Base-by-base conservation (phyloP, 352 stramenopile species). In the Globisporangium radiosum region DNA sequence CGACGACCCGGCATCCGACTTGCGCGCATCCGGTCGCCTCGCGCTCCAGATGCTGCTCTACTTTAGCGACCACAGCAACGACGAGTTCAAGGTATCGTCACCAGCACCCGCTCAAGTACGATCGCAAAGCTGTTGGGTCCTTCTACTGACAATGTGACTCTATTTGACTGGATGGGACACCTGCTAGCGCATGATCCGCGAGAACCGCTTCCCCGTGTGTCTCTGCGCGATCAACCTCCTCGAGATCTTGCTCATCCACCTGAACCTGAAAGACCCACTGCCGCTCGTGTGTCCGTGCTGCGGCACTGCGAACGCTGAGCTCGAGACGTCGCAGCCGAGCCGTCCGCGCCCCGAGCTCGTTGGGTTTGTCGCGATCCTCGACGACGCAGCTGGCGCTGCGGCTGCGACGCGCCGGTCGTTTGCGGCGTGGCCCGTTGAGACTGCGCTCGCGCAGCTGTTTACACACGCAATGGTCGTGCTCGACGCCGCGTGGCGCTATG, bases 161-260 rank as follows among this genome's bases (percentile, higher is more conserved):
- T 13, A 11, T n/a, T 14, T 6, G 13, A 17, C 43, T 8, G 13
- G 0, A 10, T 47, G 10, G 42, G 10, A 6, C 8, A 10, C 15
- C 10, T 15, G 7, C 43, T n/a, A 88, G 79, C 76, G 79, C 44
- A 84, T 89, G 61, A 62, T 86, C 52, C 69, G 72, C 13, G 79
- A 89, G 38, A 89, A 89, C 55, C 75, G 74, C n/a, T 89, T 87
- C 56, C 79, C 79, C 2, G 72, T 90, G 11, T 87, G 75, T 40
- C 55, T 88, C 47, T 83, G 71, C 37, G 75, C 77, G 7, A 54
- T 90, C 36, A 87, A 90, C 52, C 56, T 90, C 52, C 66, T 87
- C 47, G 77, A 90, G 62, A 81, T 87, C 66, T 60, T 90, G 54
- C 63, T 88, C 45, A 78, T 79, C 42, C 79, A 87, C 52, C 68